Evolutionary conservation across 768 basidiomycete genomes (phyloP).

Genomic region (Multifurca ochricompacta): DNA sequence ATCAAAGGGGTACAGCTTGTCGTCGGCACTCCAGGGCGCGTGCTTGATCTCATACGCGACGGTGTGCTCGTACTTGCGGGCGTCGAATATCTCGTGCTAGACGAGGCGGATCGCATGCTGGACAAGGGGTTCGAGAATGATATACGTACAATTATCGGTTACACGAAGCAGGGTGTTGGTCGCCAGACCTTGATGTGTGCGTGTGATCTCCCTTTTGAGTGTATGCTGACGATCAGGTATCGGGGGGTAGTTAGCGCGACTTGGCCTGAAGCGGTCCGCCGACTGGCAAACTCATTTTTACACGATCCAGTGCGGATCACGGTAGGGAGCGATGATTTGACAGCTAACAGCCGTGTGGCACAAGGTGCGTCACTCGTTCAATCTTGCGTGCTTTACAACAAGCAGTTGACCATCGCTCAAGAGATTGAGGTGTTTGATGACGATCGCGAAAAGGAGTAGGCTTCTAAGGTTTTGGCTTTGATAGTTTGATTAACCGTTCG

Average conservation of each 20-base stretch:
- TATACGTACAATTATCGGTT: slow-evolving; percentile 81
- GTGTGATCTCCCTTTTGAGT: slow-evolving; percentile 22
- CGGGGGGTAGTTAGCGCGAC: slow-evolving; percentile 78
- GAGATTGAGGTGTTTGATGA: slow-evolving; percentile 88
- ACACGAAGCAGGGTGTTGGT: slow-evolving; percentile 54
- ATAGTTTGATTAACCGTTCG: neutral
- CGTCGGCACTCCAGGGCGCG: slow-evolving; percentile 91
- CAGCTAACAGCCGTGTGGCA: slow-evolving; percentile 89
- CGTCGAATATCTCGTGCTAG: slow-evolving; percentile 86
- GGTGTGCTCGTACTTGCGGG: slow-evolving; percentile 81
- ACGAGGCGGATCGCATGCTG: slow-evolving; percentile 97
- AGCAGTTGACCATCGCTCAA: slow-evolving; percentile 11
- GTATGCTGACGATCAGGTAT: neutral
- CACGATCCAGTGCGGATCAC: slow-evolving; percentile 81
- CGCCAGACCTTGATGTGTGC: slow-evolving; percentile 93
- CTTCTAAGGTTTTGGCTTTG: neutral
- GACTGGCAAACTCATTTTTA: slow-evolving; percentile 84
- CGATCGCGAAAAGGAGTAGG: slow-evolving; percentile 78
- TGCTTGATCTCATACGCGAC: slow-evolving; percentile 86
- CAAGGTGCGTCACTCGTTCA: slow-evolving; percentile 37
- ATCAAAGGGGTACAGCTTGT: slow-evolving; percentile 67
- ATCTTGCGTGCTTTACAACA: neutral
- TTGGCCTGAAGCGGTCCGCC: slow-evolving; percentile 92
- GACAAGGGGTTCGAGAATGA: slow-evolving; percentile 99
- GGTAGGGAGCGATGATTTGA: slow-evolving; percentile 91